Evolutionary conservation across 164 flowering plant genomes (phyloP), one percentile per base, ranked within the genome.

Genomic region (Piper longum): DNA sequence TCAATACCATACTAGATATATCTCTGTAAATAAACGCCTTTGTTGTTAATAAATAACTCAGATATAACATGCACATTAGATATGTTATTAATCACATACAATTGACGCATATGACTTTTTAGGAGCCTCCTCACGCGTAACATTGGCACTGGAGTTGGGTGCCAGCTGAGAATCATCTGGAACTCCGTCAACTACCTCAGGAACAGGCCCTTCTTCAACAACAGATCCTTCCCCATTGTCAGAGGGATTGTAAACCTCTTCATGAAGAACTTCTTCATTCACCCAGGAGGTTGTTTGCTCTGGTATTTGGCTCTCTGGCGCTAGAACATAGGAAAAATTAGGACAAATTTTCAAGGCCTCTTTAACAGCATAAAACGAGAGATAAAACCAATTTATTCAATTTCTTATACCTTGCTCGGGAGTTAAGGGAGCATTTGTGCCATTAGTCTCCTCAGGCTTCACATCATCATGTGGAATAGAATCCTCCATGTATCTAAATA

Each of bases 401-500:
- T 44, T 44, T n/a, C 17, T 9, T 66, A 61, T 77, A 86, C 96
- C 83, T 44, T 69, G 78, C 41, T 74, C 77, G 4, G 83, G 72
- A 57, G 79, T 61, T 17, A 64, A 41, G 65, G 82, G 76, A 5
- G 69, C 72, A 43, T 60, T 74, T 7, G 71, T 70, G 55, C 74
- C 82, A 67, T 57, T 64, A 48, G 18, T 73, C 55, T 58, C 41
- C 54, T 16, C 73, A 17, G 60, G 74, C 60, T 66, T 70, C 54
- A 56, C 79, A 39, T 44, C 72, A 5, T 61, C 61, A 54, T 60
- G 45, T 8, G 62, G 43, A 5, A 59, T 58, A 43, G 36, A 71
- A 41, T 74, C 82, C 40, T 82, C 89, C 67, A 84, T 67, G 58
- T 83, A 87, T 66, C 89, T 78, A 62, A 89, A 82, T 8, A 85